Evolutionary conservation across 2,329 filamentous ascomycete genomes (phyloP).

Genomic region (Stromatinia cepivora): DNA sequence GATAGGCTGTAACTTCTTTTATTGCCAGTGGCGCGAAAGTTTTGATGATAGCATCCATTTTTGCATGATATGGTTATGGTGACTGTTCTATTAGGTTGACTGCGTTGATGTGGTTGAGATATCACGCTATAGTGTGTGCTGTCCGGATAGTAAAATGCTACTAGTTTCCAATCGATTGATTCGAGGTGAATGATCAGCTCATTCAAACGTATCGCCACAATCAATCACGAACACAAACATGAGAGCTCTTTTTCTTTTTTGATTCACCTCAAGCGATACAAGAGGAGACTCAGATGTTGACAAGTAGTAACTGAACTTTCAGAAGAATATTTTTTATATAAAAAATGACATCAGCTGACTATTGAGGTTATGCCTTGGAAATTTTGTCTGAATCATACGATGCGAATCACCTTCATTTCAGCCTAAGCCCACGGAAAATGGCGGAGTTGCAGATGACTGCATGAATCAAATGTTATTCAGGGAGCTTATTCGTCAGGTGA

Average conservation of each 20-base stretch:
- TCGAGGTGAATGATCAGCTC: neutral
- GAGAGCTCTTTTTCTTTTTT: neutral
- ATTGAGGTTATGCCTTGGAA: neutral
- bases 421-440: neutral
- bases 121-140: neutral
- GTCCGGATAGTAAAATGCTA: neutral
- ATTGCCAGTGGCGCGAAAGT: constrained; percentile 25
- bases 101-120: neutral
- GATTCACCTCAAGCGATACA: neutral
- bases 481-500: neutral
- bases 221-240: neutral
- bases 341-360: constrained; percentile 2
- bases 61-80: neutral
- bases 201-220: neutral
- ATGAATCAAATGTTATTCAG: neutral
- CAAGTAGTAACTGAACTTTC: neutral
- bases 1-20: constrained; percentile 25
- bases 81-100: neutral
- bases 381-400: constrained; percentile 2
- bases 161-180: neutral
- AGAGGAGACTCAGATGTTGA: neutral
- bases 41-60: constrained; percentile 23
- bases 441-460: neutral
- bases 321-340: neutral
- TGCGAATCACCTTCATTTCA: neutral